Conservation (phyloP, 2,329 filamentous ascomycete genomes). For the Sphaceloma murrayae region DNA sequence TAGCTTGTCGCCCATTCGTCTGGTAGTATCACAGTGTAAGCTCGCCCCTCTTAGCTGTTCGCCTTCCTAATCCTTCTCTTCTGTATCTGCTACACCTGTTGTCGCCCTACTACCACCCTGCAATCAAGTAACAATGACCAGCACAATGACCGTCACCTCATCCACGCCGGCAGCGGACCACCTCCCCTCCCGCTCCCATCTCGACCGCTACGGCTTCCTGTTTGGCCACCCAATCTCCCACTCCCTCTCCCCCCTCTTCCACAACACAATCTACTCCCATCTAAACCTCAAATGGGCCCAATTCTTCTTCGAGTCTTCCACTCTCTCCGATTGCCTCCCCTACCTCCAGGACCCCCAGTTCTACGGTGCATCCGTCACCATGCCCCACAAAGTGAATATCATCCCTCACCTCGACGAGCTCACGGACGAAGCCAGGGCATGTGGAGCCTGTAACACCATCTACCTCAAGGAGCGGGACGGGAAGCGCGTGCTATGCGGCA, state of each 20-base stretch:
- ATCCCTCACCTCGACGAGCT: constrained; percentile 63
- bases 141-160: constrained; percentile 4
- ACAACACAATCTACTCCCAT: constrained; percentile 45
- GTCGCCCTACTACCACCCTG: not conserved
- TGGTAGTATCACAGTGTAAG: not conserved
- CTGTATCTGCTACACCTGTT: not conserved
- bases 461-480: constrained; percentile 50
- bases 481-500: constrained; percentile 52
- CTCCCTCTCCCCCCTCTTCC: constrained; percentile 47
- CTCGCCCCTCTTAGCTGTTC: not conserved
- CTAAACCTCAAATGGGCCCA: constrained; percentile 45
- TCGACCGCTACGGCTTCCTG: constrained; percentile 45
- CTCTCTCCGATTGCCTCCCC: constrained; percentile 36
- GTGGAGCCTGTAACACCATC: constrained; percentile 73
- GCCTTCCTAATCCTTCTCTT: not conserved
- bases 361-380: constrained; percentile 59
- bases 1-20: constrained; percentile 8
- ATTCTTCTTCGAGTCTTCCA: constrained; percentile 38
- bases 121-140: constrained; percentile 10
- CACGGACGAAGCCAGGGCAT: constrained; percentile 60
- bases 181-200: constrained; percentile 22
- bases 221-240: constrained; percentile 50
- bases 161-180: not conserved
- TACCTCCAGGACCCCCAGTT: constrained; percentile 50
- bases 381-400: constrained; percentile 75